These are phyloP conservation scores for Colletotrichum filicis DNA, from an alignment of 2,329 filamentous ascomycete genomes.

Conservation along the genomic window DNA sequence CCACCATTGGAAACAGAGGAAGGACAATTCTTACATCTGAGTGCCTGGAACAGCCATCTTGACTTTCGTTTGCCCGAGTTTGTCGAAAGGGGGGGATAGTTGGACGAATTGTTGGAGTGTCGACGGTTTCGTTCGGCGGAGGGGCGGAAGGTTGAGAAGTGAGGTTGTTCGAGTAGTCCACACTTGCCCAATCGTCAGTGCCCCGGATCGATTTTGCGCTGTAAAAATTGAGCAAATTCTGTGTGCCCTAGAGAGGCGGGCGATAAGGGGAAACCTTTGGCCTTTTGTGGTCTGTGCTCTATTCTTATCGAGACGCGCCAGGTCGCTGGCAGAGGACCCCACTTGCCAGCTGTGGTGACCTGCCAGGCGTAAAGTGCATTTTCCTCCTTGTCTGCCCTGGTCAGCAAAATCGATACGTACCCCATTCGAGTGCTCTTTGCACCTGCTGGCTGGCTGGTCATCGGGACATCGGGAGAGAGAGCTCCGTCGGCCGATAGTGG, in stretches of 20 bases:
- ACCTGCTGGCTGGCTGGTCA: background rate
- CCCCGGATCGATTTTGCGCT: conserved; percentile 9
- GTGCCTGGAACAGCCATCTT: conserved; percentile 71
- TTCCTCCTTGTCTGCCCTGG: background rate
- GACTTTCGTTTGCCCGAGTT: conserved; percentile 47
- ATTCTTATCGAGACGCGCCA: background rate
- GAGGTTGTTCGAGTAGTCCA: conserved; percentile 31
- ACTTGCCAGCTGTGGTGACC: conserved; percentile 10
- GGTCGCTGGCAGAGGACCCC: background rate
- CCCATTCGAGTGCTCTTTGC: background rate
- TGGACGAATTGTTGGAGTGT: conserved; percentile 47
- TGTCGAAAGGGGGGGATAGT: conserved; percentile 37
- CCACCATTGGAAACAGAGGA: conserved; percentile 1
- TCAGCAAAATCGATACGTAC: background rate
- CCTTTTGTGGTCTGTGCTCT: conserved; percentile 25
- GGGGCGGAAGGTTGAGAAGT: conserved; percentile 31
- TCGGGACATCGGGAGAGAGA: conserved; percentile 11
- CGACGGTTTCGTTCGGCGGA: conserved; percentile 46
- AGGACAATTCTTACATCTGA: conserved; percentile 66
- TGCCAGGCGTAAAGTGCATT: background rate
- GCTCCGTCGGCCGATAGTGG: conserved; percentile 13
- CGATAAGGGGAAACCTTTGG: conserved; percentile 9
- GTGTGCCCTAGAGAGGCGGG: conserved; percentile 3
- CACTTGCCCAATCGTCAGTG: conserved; percentile 7
- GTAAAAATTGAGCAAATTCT: conserved; percentile 13